These are phyloP conservation scores for Zoysia pacifica DNA, from an alignment of 176 grass and related monocot genomes.

Conservation along the genomic window DNA sequence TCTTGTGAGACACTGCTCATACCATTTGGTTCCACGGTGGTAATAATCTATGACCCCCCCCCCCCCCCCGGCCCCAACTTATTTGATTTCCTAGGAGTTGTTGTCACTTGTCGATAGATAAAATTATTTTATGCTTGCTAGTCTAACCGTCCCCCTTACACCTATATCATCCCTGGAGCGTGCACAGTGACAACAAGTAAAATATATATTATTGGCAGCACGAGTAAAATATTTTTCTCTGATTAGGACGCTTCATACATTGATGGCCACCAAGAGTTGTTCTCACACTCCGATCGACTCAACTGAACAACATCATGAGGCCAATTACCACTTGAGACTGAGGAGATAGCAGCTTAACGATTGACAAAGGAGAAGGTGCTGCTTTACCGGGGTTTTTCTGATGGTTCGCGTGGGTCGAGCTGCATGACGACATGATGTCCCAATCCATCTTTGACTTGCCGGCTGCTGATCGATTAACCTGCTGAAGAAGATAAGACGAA, in stretches of 20 bases:
- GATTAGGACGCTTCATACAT: conserved; percentile 13
- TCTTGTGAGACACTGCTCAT: too few relatives aligned
- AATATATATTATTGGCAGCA: background rate
- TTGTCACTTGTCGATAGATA: too few relatives aligned
- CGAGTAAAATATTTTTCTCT: background rate
- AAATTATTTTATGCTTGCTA: too few relatives aligned
- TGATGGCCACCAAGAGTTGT: background rate
- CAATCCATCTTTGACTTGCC: conserved; percentile 37
- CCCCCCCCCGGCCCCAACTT: too few relatives aligned
- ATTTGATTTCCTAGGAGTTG: too few relatives aligned
- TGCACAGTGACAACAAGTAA: too few relatives aligned
- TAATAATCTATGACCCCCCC: too few relatives aligned
- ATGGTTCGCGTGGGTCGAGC: conserved; percentile 28
- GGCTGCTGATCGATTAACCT: background rate
- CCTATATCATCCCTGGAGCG: too few relatives aligned
- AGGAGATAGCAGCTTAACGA: conserved; percentile 8
- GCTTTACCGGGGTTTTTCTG: conserved; percentile 19
- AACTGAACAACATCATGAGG: conserved; percentile 3
- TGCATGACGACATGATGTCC: conserved; percentile 44
- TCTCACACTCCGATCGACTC: conserved; percentile 6
- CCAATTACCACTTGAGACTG: background rate
- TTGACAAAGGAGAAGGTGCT: conserved; percentile 8
- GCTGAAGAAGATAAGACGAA: background rate
- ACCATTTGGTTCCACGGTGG: too few relatives aligned
- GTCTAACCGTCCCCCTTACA: too few relatives aligned